Evolutionary conservation across 2,329 filamentous ascomycete genomes (phyloP).

Genomic region (Pyrenochaeta sp.): DNA sequence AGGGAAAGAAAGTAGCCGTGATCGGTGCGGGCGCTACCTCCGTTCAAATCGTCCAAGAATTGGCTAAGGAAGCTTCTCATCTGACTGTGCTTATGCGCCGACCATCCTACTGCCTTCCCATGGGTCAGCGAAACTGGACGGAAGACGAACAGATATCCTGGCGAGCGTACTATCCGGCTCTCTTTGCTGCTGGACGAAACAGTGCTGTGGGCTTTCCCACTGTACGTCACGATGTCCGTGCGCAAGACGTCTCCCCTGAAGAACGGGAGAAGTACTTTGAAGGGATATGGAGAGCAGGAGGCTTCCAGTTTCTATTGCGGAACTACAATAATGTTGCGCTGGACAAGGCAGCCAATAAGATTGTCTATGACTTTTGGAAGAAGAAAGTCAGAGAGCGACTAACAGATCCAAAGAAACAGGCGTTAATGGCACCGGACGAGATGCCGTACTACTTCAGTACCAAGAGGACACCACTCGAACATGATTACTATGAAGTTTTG

Average conservation of each 20-base stretch:
- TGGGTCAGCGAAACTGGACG: slow-evolving; percentile 30
- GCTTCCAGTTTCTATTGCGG: slow-evolving; percentile 48
- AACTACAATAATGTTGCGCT: slow-evolving; percentile 46
- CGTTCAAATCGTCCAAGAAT: slow-evolving; percentile 40
- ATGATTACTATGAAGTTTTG: slow-evolving; percentile 52
- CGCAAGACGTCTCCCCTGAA: slow-evolving; percentile 22
- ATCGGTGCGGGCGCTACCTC: slow-evolving; percentile 39
- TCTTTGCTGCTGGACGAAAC: slow-evolving; percentile 23
- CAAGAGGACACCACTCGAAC: slow-evolving; percentile 50
- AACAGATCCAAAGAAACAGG: slow-evolving; percentile 49
- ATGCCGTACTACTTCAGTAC: slow-evolving; percentile 53
- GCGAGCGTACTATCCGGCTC: slow-evolving; percentile 38
- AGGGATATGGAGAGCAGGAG: slow-evolving; percentile 45
- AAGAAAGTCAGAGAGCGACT: slow-evolving; percentile 51
- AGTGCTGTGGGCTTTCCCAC: slow-evolving; percentile 29
- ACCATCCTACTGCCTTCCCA: slow-evolving; percentile 36
- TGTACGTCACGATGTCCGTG: slow-evolving; percentile 6
- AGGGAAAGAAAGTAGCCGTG: slow-evolving; percentile 33
- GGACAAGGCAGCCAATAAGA: slow-evolving; percentile 49
- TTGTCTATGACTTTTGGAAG: slow-evolving; percentile 59
- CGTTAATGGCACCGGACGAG: slow-evolving; percentile 51
- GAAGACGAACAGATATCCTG: slow-evolving; percentile 25
- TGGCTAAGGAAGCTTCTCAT: slow-evolving; percentile 29
- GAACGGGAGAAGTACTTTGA: slow-evolving; percentile 28
- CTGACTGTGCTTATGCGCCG: slow-evolving; percentile 32